Conservation (phyloP, 2,329 filamentous ascomycete genomes). For the Fusarium domesticum region DNA sequence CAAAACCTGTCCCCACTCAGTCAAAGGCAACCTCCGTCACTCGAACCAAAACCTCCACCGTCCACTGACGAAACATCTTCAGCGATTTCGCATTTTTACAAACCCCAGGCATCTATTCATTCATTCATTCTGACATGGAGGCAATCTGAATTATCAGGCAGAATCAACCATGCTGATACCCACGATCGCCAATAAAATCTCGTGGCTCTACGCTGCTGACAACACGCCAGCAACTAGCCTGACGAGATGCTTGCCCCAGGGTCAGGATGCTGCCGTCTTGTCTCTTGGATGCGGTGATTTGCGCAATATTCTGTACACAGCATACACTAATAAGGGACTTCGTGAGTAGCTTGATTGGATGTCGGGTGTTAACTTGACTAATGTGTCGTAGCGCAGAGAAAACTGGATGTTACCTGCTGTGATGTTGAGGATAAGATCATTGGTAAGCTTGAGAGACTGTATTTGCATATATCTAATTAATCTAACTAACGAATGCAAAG, state of each 20-base stretch:
- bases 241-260: conserved; percentile 46
- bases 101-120: conserved; percentile 1
- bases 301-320: conserved; percentile 55
- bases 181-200: conserved; percentile 30
- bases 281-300: conserved; percentile 56
- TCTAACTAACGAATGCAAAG: conserved; percentile 32
- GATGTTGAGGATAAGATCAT: conserved; percentile 50
- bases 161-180: conserved; percentile 37
- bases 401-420: conserved; percentile 56
- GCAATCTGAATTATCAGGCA: conserved; percentile 2
- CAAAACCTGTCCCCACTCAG: background rate
- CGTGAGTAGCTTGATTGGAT: conserved; percentile 28
- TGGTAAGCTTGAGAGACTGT: conserved; percentile 36
- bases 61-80: background rate
- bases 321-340: conserved; percentile 41
- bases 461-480: background rate
- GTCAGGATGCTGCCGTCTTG: conserved; percentile 48
- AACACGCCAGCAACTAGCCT: conserved; percentile 54
- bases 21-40: background rate
- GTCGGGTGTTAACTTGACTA: conserved; percentile 11
- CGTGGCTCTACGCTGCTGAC: conserved; percentile 48
- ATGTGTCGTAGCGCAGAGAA: conserved; percentile 34
- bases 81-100: conserved; percentile 5
- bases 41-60: background rate
- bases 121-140: no score